Conservation (phyloP, 139 green algal species). For the Desmodesmus armatus region DNA sequence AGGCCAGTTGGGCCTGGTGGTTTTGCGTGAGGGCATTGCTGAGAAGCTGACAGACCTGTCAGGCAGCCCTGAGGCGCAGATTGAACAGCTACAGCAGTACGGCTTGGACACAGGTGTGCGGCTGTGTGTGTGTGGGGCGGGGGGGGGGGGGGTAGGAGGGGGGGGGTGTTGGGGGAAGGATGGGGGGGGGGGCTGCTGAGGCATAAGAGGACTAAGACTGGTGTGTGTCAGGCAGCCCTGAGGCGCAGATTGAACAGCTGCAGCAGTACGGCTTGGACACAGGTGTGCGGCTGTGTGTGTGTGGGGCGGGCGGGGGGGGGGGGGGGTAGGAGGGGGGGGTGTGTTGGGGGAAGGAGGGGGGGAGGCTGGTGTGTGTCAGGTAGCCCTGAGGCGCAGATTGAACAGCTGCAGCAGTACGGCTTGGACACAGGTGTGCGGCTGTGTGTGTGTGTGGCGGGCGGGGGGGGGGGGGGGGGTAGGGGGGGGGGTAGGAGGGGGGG, state of each 20-base stretch:
- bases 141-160: neutral
- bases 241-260: conserved; percentile 70
- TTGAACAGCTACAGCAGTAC: conserved; percentile 57
- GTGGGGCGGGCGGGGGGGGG: neutral
- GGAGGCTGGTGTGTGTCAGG: too few relatives aligned
- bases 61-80: conserved; percentile 75
- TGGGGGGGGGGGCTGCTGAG: too few relatives aligned
- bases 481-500: too few relatives aligned
- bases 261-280: conserved; percentile 12
- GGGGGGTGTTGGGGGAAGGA: too few relatives aligned
- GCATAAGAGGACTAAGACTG: too few relatives aligned
- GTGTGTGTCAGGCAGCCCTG: conserved; percentile 76
- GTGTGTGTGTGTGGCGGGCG: too few relatives aligned
- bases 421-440: too few relatives aligned
- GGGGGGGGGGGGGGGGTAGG: too few relatives aligned
- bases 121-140: too few relatives aligned
- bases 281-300: neutral
- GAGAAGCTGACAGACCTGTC: conserved; percentile 82
- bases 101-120: conserved; percentile 36
- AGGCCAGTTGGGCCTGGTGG: conserved; percentile 88
- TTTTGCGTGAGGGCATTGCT: conserved; percentile 86
- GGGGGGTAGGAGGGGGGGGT: neutral
- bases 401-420: too few relatives aligned
- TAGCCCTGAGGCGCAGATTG: too few relatives aligned
- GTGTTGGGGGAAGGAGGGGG: neutral